These are phyloP conservation scores for Alternaria sp. DNA, from an alignment of 2,329 filamentous ascomycete species.

Conservation along the genomic window DNA sequence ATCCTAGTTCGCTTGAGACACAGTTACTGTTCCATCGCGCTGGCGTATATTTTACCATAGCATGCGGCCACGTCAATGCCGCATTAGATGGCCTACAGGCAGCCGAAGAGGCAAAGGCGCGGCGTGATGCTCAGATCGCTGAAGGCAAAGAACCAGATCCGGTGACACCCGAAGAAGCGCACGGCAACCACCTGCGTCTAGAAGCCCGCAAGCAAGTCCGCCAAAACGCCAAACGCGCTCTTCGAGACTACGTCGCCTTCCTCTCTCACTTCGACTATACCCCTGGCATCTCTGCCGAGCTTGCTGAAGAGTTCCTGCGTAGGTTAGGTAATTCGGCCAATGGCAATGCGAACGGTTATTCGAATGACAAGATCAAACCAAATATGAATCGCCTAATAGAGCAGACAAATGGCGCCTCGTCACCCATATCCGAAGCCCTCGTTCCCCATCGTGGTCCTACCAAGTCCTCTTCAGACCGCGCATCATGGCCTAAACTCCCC, in stretches of 20 bases:
- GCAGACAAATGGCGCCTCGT: conserved; percentile 24
- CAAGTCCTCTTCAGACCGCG: conserved; percentile 41
- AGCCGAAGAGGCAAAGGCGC: conserved; percentile 45
- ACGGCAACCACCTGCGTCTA: conserved; percentile 58
- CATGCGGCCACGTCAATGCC: conserved; percentile 69
- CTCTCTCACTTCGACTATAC: conserved; percentile 81
- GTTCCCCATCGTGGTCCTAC: conserved; percentile 51
- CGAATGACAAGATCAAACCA: conserved; percentile 25
- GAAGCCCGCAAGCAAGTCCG: conserved; percentile 75
- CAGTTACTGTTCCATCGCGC: conserved; percentile 81
- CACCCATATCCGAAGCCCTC: conserved; percentile 52
- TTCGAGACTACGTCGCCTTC: conserved; percentile 78
- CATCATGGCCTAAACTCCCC: conserved; percentile 58
- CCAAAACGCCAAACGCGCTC: conserved; percentile 75
- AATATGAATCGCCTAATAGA: conserved; percentile 40
- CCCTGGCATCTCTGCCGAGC: conserved; percentile 69
- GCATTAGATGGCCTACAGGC: conserved; percentile 62
- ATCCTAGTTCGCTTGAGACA: conserved; percentile 76
- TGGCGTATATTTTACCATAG: conserved; percentile 74
- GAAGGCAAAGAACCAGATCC: conserved; percentile 42
- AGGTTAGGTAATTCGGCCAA: conserved; percentile 35
- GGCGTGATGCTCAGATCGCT: conserved; percentile 31
- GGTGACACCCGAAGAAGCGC: conserved; percentile 56
- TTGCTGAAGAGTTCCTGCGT: conserved; percentile 62
- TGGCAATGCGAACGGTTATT: conserved; percentile 15